Evolutionary conservation across 2,329 filamentous ascomycete species (phyloP).

Genomic region (Eutypa lata): DNA sequence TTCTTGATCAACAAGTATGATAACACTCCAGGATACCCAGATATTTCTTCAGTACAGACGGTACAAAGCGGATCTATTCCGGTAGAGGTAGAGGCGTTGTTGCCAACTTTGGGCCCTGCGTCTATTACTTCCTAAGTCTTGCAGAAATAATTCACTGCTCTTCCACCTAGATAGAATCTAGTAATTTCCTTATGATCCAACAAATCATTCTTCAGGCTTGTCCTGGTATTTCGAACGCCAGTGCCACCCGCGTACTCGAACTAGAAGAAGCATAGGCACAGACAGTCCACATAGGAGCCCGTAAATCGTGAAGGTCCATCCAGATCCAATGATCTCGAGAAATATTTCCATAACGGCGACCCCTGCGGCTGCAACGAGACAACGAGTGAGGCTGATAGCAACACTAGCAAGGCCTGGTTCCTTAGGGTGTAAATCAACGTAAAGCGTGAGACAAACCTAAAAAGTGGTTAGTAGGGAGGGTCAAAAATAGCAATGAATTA

Average conservation of each 20-base stretch:
- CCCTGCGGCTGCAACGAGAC: conserved; percentile 1
- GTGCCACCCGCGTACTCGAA: too few relatives aligned
- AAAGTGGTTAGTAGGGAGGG: neutral
- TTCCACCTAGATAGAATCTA: too few relatives aligned
- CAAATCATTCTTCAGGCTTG: too few relatives aligned
- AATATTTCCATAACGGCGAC: neutral
- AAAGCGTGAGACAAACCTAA: conserved; percentile 1
- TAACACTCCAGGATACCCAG: neutral
- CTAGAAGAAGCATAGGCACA: conserved; percentile 1
- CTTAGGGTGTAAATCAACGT: conserved; percentile 1
- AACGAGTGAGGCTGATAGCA: neutral
- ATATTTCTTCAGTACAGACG: too few relatives aligned
- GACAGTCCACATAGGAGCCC: neutral
- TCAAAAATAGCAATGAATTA: too few relatives aligned
- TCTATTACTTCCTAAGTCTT: too few relatives aligned
- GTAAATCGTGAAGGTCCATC: conserved; percentile 2
- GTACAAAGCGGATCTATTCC: too few relatives aligned
- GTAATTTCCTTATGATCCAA: too few relatives aligned
- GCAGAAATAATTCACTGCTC: too few relatives aligned
- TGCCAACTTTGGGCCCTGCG: too few relatives aligned
- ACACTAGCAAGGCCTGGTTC: conserved; percentile 2
- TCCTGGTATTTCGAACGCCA: too few relatives aligned
- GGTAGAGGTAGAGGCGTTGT: too few relatives aligned
- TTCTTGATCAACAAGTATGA: neutral
- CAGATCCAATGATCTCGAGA: neutral